phyloP scores from a whole-genome alignment of 2,329 filamentous ascomycete genomes.

The Dendryphion nanum region DNA sequence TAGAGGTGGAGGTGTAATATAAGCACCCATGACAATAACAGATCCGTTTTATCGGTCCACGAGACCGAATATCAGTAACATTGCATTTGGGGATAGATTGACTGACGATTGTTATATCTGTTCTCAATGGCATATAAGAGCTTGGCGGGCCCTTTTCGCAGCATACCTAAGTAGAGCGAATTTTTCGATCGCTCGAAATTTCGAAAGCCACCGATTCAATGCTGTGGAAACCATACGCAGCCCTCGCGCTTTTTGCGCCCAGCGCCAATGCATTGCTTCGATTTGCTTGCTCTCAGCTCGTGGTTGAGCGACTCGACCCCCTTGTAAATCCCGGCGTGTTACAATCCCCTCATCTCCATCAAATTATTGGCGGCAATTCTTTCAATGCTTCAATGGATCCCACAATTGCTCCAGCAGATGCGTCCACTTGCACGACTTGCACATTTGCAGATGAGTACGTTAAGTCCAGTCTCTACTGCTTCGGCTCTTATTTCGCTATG shows the following conservation, averaged over 20 bases:
- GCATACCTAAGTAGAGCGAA: no score
- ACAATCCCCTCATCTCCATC: constrained; percentile 17
- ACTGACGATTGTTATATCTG: no score
- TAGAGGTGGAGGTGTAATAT: constrained; percentile 3
- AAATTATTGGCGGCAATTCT: constrained; percentile 17
- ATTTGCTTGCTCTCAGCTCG: constrained; percentile 22
- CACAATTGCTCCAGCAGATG: constrained; percentile 9
- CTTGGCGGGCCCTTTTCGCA: no score
- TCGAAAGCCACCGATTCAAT: constrained; percentile 1
- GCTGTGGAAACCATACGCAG: constrained; percentile 2
- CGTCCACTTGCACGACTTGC: constrained; percentile 21
- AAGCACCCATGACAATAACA: constrained; percentile 5
- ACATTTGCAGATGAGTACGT: constrained; percentile 48
- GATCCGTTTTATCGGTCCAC: constrained; percentile 7
- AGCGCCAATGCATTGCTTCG: constrained; percentile 14
- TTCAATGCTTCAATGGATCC: constrained; percentile 24
- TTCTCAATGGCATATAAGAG: no score
- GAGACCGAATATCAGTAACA: not conserved
- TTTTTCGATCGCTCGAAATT: no score
- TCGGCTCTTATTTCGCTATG: no score
- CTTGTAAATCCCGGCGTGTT: constrained; percentile 18
- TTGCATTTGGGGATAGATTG: no score
- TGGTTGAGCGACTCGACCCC: constrained; percentile 20
- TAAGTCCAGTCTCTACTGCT: no score
- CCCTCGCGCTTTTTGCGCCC: constrained; percentile 13